Conservation (phyloP, 2,329 filamentous ascomycete genomes). For the Hymenoscyphus salicellus region DNA sequence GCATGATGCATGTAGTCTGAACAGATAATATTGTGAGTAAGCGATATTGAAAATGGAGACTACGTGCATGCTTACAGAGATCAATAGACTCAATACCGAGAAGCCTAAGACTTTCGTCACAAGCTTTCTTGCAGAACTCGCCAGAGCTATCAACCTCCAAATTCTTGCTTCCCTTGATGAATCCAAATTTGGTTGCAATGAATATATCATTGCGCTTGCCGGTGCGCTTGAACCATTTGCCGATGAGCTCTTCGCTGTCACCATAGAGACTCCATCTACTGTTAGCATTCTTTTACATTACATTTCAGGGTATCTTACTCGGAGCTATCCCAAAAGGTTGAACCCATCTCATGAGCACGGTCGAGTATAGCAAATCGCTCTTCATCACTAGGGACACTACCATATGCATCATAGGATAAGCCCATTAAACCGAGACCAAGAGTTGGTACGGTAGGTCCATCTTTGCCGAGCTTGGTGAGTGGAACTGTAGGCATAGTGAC, state of each 20-base stretch:
- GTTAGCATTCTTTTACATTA: too few relatives aligned
- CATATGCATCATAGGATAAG: slow-evolving; percentile 22
- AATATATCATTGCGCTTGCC: slow-evolving; percentile 47
- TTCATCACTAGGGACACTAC: slow-evolving; percentile 29
- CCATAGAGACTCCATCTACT: slow-evolving; percentile 10
- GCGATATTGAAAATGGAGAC: too few relatives aligned
- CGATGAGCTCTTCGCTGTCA: not conserved
- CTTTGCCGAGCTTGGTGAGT: slow-evolving; percentile 27
- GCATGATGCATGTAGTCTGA: slow-evolving; percentile 38
- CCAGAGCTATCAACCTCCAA: slow-evolving; percentile 37
- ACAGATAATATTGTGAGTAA: too few relatives aligned
- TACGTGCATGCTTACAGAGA: slow-evolving; percentile 13
- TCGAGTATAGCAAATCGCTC: slow-evolving; percentile 41
- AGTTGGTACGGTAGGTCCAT: slow-evolving; percentile 33
- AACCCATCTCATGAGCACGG: slow-evolving; percentile 38
- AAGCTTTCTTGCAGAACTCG: slow-evolving; percentile 42
- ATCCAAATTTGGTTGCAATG: slow-evolving; percentile 49
- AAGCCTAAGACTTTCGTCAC: slow-evolving; percentile 39
- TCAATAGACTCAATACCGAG: slow-evolving; percentile 43
- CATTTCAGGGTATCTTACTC: slow-evolving; percentile 4
- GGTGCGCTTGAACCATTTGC: slow-evolving; percentile 45
- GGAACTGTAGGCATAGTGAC: slow-evolving; percentile 11
- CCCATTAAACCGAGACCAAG: slow-evolving; percentile 37
- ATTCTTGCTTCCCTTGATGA: slow-evolving; percentile 22
- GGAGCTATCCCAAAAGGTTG: slow-evolving; percentile 33